Base-by-base conservation (phyloP, 495 filamentous ascomycete species). In the Podospora fimiseda region DNA sequence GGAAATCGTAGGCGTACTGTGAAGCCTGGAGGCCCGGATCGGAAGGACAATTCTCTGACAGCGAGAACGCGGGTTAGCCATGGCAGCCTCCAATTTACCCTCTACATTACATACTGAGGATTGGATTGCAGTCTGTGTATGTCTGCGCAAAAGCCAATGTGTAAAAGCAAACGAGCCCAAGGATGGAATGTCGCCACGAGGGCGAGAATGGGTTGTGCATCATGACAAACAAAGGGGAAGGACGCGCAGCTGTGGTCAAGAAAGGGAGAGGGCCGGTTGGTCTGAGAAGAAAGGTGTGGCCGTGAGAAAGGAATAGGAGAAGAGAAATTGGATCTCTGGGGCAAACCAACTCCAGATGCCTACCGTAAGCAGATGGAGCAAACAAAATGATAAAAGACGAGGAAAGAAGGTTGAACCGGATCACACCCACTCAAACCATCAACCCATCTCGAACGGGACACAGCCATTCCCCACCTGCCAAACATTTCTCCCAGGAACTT, bases 1-100 rank as follows among this genome's bases (percentile, higher is more conserved):
- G 83, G 67, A 87, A 85, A 59, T 86, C 80, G 19, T 68, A 74
- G n/a, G 77, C 74, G 8, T 80, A 62, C 0, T 27, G 19, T 1
- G 20, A 16, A n/a, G 47, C 40, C 9, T 53, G n/a, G 4, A 60
- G 51, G 5, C 57, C 60, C 13, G 30, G 9, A 11, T 60, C 54
- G 9, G 48, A 20, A 37, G 53, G 57, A 21, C 60, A 62, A 8
- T 22, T 24, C 18, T 11, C 55, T 53, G 46, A 19, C 15, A 11
- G 4, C 4, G 14, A 15, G n/a, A 18, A n/a, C 15, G 48, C 48
- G n/a, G 27, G 51, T 39, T n/a, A 9, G 14, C 14, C 11, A 40
- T 6, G 4, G 11, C n/a, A 23, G 13, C 13, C 33, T n/a, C n/a
- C n/a, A n/a, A n/a, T n/a, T n/a, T n/a, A n/a, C n/a, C n/a, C n/a